Percentiles rank a stretch among this genome's conserved stretches.
Evolutionary conservation across 306 rosid genomes (phyloP).

Genomic region (Lathyrus tuberosus): DNA sequence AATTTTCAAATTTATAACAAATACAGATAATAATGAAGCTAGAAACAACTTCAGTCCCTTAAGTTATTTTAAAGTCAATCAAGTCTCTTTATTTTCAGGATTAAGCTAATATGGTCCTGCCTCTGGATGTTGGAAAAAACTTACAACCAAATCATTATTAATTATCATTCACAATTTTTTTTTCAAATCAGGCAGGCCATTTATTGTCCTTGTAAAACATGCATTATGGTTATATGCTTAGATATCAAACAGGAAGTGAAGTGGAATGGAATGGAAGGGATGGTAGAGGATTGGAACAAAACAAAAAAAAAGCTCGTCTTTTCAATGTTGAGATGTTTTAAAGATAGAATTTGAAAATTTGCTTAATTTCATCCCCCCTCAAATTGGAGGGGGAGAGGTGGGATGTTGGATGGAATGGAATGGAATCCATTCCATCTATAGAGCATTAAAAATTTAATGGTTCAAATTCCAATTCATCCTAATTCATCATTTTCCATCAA

Average conservation of each 20-base stretch:
- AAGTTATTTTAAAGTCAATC: too few species aligned
- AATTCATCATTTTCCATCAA: background rate
- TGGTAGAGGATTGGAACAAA: background rate
- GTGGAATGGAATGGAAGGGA: background rate
- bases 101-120: background rate
- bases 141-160: background rate
- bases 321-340: background rate
- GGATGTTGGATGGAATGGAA: background rate
- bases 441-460: background rate
- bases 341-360: background rate
- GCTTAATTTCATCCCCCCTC: background rate
- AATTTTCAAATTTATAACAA: background rate
- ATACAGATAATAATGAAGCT: conserved; percentile 3
- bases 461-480: background rate
- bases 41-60: background rate
- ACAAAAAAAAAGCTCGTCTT: background rate
- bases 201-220: background rate
- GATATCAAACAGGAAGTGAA: background rate
- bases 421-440: background rate
- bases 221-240: background rate
- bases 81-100: too few species aligned
- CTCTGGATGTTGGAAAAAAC: background rate
- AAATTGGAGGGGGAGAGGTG: background rate
- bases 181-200: too few species aligned
- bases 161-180: background rate